Percentiles rank a stretch among this genome's conserved stretches.
phyloP scores from a whole-genome alignment of 2,329 filamentous ascomycete species.

The Claviceps fusiformis region DNA sequence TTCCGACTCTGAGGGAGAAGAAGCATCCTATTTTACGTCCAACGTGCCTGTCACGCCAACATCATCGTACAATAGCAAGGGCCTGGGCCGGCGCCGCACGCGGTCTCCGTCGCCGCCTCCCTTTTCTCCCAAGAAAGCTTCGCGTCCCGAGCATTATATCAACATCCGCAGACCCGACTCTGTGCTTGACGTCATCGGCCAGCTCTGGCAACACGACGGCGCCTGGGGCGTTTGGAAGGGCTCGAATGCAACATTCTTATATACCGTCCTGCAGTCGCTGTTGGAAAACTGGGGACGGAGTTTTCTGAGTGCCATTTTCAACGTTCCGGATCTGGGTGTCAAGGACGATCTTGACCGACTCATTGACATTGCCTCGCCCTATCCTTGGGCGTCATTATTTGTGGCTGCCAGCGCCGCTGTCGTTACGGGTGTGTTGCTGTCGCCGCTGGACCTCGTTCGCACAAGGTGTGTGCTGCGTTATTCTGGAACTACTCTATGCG shows the following conservation, averaged over 20 bases:
- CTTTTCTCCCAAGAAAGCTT: conserved; percentile 16
- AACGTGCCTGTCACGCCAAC: conserved; percentile 41
- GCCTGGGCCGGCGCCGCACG: conserved; percentile 18
- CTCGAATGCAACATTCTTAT: conserved; percentile 84
- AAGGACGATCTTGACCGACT: conserved; percentile 67
- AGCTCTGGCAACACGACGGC: conserved; percentile 81
- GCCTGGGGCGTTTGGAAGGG: conserved; percentile 91
- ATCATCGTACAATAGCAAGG: conserved; percentile 22
- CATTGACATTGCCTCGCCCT: conserved; percentile 58
- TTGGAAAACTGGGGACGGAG: conserved; percentile 87
- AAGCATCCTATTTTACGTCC: conserved; percentile 75
- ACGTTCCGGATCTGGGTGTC: conserved; percentile 71
- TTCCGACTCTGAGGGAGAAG: conserved; percentile 58
- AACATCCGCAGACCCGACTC: conserved; percentile 63
- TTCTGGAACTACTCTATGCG: neutral
- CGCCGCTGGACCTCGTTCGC: conserved; percentile 80
- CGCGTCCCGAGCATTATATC: conserved; percentile 42
- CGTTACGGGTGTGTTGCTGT: conserved; percentile 65
- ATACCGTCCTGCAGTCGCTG: conserved; percentile 72
- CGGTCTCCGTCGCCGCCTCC: conserved; percentile 16
- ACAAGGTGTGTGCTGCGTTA: conserved; percentile 42
- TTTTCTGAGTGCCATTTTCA: conserved; percentile 78
- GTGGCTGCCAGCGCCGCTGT: conserved; percentile 53
- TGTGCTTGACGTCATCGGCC: conserved; percentile 71
- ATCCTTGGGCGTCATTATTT: conserved; percentile 66